Percentiles rank a stretch among this genome's conserved stretches.
These are phyloP conservation scores for Schizochytrium sp. DNA, from an alignment of 108 stramenopile genomes.

Conservation along the genomic window DNA sequence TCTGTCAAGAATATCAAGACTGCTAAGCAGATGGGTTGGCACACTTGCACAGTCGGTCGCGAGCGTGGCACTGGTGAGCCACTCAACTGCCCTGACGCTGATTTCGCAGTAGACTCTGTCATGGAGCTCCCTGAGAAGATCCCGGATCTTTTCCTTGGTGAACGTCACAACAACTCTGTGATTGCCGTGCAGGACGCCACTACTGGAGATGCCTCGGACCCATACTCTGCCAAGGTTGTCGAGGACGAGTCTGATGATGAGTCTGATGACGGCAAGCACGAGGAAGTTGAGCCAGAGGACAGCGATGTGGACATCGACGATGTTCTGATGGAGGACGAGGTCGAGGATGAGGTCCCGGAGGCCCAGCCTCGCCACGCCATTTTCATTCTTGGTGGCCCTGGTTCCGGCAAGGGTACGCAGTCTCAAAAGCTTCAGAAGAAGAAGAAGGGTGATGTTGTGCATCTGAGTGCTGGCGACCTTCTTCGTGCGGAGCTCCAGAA, in stretches of 20 bases:
- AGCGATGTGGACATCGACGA: neutral
- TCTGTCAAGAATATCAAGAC: slow-evolving; percentile 38
- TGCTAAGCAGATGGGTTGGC: slow-evolving; percentile 28
- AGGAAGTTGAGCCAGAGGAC: neutral
- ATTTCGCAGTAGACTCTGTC: slow-evolving; percentile 22
- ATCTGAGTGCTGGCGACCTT: slow-evolving; percentile 76
- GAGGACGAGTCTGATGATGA: neutral
- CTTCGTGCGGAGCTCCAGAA: slow-evolving; percentile 70
- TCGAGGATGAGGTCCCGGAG: neutral
- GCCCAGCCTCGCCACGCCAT: slow-evolving; percentile 56
- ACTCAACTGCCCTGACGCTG: neutral
- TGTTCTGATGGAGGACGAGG: neutral
- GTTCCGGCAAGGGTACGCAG: slow-evolving; percentile 79
- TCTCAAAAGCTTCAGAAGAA: slow-evolving; percentile 69
- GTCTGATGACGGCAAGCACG: neutral
- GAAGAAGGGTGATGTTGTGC: slow-evolving; percentile 67
- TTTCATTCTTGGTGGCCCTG: slow-evolving; percentile 77
- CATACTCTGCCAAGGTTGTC: slow-evolving; percentile 7
- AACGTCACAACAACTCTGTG: neutral
- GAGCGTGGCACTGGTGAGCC: slow-evolving; percentile 2
- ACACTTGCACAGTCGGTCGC: slow-evolving; percentile 24
- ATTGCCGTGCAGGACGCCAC: neutral
- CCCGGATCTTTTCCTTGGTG: slow-evolving; percentile 35
- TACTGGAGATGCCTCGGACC: neutral
- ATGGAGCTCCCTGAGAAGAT: slow-evolving; percentile 26